Conservation (phyloP, 2,329 filamentous ascomycete species). For the Xylaria sp. region DNA sequence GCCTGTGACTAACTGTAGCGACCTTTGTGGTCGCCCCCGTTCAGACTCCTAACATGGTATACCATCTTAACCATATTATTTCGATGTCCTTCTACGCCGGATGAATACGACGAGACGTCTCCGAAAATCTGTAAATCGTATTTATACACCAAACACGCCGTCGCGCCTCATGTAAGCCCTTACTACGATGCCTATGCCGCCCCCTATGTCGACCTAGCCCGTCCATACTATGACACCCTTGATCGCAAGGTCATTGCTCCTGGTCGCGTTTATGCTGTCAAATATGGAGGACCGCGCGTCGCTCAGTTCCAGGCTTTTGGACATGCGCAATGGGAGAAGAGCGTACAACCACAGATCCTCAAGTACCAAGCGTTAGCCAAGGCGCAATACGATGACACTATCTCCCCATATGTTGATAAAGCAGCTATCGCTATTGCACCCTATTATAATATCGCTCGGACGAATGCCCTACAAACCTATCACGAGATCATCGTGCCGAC, state of each 20-base stretch:
- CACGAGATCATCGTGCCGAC: constrained; percentile 78
- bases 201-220: constrained; percentile 79
- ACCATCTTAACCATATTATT: constrained; percentile 82
- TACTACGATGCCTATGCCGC: constrained; percentile 88
- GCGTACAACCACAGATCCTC: constrained; percentile 77
- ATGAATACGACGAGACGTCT: constrained; percentile 73
- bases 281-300: constrained; percentile 79
- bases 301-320: constrained; percentile 73
- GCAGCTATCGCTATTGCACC: constrained; percentile 69
- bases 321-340: constrained; percentile 79
- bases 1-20: constrained; percentile 27
- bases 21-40: neutral
- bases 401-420: constrained; percentile 79
- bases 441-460: constrained; percentile 75
- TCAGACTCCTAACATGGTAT: constrained; percentile 86
- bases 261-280: constrained; percentile 71
- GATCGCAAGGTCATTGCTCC: constrained; percentile 76
- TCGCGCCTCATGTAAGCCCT: constrained; percentile 80
- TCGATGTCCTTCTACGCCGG: constrained; percentile 78
- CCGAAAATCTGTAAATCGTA: constrained; percentile 87
- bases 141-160: constrained; percentile 68
- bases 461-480: constrained; percentile 74
- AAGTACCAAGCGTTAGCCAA: constrained; percentile 70
- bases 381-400: constrained; percentile 72
- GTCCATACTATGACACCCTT: constrained; percentile 76